These are phyloP conservation scores for Schwanniomyces pseudopolymorphus DNA, from an alignment of 805 yeast genomes.

Conservation along the genomic window DNA sequence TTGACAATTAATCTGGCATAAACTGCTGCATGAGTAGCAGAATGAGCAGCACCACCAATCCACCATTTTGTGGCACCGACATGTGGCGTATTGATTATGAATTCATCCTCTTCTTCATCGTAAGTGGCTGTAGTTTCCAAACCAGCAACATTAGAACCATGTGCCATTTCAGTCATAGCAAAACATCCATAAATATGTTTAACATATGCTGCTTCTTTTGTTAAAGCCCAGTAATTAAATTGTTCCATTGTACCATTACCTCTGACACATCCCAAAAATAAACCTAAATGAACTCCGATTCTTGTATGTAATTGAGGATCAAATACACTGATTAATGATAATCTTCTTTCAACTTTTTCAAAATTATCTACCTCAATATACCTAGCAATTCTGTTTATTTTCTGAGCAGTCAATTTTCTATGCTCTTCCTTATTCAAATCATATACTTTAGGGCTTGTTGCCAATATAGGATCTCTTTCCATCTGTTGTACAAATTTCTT, in stretches of 20 bases:
- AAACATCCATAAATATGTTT: constrained; percentile 68
- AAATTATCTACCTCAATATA: constrained; percentile 29
- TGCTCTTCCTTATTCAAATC: constrained; percentile 27
- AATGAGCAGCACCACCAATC: constrained; percentile 96
- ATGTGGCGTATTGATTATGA: constrained; percentile 79
- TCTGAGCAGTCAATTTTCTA: constrained; percentile 28
- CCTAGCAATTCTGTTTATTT: constrained; percentile 31
- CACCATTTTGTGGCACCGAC: constrained; percentile 94
- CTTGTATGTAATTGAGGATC: constrained; percentile 35
- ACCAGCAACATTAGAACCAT: constrained; percentile 89
- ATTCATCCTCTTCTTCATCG: constrained; percentile 60
- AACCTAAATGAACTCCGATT: constrained; percentile 32
- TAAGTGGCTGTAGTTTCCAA: constrained; percentile 84
- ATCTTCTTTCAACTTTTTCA: constrained; percentile 26
- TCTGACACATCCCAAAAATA: constrained; percentile 30
- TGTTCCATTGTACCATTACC: constrained; percentile 37
- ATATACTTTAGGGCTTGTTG: constrained; percentile 23
- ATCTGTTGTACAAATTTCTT: constrained; percentile 27
- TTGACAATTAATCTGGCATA: constrained; percentile 78
- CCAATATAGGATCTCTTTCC: constrained; percentile 35
- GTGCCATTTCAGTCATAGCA: constrained; percentile 87
- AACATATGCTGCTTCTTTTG: constrained; percentile 27
- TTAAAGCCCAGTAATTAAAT: constrained; percentile 31
- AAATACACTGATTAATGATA: constrained; percentile 27
- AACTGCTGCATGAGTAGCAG: constrained; percentile 78